Percentiles rank a stretch among this genome's conserved stretches.
These are phyloP conservation scores for Leishmania tarentolae DNA, from an alignment of 208 protist genomes.

Conservation along the genomic window DNA sequence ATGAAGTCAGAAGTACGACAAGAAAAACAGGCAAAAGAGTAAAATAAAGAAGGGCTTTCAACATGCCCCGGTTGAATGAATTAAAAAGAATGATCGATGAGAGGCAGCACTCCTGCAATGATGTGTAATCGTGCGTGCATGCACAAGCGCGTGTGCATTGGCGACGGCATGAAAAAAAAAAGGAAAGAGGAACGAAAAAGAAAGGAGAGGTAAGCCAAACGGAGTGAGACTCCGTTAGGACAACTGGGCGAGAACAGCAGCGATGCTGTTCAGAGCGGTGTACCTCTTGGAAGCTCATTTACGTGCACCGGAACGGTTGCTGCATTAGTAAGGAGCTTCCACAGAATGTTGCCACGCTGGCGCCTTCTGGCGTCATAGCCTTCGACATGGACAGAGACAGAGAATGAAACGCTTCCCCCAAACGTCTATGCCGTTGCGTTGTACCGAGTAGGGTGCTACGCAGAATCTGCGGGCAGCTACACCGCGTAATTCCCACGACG, in stretches of 20 bases:
- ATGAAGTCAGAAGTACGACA: background rate
- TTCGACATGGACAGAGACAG: background rate
- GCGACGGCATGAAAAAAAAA: too few species aligned
- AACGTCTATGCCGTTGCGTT: too few species aligned
- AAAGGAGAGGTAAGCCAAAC: background rate
- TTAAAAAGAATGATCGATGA: background rate
- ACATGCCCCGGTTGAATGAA: background rate
- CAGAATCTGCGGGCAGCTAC: background rate
- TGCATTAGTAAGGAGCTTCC: background rate
- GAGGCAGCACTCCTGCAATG: background rate
- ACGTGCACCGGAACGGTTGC: background rate
- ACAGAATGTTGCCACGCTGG: background rate
- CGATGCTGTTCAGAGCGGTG: background rate
- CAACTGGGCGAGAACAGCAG: background rate
- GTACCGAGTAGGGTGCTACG: background rate
- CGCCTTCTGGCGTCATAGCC: background rate
- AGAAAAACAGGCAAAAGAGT: background rate
- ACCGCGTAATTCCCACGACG: background rate
- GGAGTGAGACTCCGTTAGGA: background rate
- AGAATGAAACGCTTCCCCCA: background rate
- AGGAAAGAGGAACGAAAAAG: background rate
- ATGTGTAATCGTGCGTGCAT: background rate
- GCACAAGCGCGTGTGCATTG: background rate
- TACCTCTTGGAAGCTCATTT: background rate
- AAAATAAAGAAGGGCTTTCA: background rate